phyloP scores from a whole-genome alignment of 495 filamentous ascomycete genomes.

The Lasiosphaeriaceae sp. region DNA sequence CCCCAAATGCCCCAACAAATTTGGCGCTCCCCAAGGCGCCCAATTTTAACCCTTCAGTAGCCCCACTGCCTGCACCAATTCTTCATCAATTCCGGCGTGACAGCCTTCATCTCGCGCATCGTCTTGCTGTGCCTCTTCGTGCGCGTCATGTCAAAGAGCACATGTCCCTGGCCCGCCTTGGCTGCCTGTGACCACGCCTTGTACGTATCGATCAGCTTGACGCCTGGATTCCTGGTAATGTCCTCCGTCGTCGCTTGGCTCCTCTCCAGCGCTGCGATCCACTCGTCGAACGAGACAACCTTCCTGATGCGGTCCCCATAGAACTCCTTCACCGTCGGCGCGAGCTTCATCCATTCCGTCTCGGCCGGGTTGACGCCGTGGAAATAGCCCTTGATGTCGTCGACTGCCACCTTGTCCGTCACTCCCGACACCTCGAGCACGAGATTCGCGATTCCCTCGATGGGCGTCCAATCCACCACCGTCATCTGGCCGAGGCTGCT shows the following conservation, averaged over 20 bases:
- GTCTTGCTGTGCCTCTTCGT: slow-evolving; percentile 33
- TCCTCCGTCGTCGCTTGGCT: slow-evolving; percentile 29
- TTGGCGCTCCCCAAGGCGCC: background rate
- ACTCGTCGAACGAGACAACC: slow-evolving; percentile 37
- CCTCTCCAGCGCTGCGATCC: slow-evolving; percentile 36
- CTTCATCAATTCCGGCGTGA: slow-evolving; percentile 42
- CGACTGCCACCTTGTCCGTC: slow-evolving; percentile 16
- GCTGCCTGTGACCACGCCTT: slow-evolving; percentile 20
- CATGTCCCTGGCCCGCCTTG: slow-evolving; percentile 14
- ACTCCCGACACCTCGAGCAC: slow-evolving; percentile 36
- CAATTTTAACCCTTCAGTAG: slow-evolving; percentile 13
- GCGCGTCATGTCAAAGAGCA: slow-evolving; percentile 28
- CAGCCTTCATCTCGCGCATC: slow-evolving; percentile 31
- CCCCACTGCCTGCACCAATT: slow-evolving; percentile 51
- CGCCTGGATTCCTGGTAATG: slow-evolving; percentile 35
- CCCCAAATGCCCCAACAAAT: too few species aligned
- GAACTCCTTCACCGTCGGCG: slow-evolving; percentile 30
- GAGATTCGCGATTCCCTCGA: slow-evolving; percentile 40
- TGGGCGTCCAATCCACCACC: slow-evolving; percentile 53
- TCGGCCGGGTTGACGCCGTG: slow-evolving; percentile 45
- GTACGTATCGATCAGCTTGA: slow-evolving; percentile 46
- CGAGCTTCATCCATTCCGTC: slow-evolving; percentile 34
- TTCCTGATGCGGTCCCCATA: slow-evolving; percentile 34
- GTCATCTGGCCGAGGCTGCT: slow-evolving; percentile 34
- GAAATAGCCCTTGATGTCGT: slow-evolving; percentile 39